Conservation (phyloP, 148 eudicot species). For the Beta vulgaris region DNA sequence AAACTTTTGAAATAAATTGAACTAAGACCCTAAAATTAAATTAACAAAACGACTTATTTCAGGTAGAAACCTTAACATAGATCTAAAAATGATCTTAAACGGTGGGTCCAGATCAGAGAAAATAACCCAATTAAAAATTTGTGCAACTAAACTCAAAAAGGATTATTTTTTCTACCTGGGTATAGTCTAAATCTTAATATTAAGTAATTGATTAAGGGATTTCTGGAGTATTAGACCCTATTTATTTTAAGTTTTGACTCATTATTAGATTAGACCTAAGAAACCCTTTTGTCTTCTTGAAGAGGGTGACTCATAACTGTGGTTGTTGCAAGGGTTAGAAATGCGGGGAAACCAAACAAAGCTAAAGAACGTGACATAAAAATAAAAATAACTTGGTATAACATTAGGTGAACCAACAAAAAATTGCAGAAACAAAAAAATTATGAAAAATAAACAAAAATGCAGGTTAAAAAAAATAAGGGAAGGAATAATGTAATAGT, state of each 20-base stretch:
- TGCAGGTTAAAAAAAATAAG: neutral
- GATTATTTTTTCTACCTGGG: no score
- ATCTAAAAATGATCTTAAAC: slow-evolving; percentile 16
- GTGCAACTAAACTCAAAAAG: no score
- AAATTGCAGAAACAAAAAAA: slow-evolving; percentile 4
- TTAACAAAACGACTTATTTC: neutral
- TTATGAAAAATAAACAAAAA: neutral
- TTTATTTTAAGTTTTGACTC: no score
- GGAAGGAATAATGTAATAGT: no score
- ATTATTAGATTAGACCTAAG: slow-evolving; percentile 8
- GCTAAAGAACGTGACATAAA: slow-evolving; percentile 27
- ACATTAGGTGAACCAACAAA: neutral
- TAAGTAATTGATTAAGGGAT: slow-evolving; percentile 17
- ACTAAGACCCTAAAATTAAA: slow-evolving; percentile 24
- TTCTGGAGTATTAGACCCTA: no score
- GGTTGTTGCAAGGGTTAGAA: no score
- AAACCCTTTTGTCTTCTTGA: neutral
- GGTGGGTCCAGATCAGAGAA: slow-evolving; percentile 25
- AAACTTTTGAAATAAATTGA: neutral
- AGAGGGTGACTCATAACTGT: no score
- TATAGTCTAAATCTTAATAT: slow-evolving; percentile 15
- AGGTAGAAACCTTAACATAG: slow-evolving; percentile 8
- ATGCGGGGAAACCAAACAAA: neutral
- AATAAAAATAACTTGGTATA: neutral
- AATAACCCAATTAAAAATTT: neutral